Conservation (phyloP, 441 rosid genomes). For the Dalechampia spathulata region DNA sequence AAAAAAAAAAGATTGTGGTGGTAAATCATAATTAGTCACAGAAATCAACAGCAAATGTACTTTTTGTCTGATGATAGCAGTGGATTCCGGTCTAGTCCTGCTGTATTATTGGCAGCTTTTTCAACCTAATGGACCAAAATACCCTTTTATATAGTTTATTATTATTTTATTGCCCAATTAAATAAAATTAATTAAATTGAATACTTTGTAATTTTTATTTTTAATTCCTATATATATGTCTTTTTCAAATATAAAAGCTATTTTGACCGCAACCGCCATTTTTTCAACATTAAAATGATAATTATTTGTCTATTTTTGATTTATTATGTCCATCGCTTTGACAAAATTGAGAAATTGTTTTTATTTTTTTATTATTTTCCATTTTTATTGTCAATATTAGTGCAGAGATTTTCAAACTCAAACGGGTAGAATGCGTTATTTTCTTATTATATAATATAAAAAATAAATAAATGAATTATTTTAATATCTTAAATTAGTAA, state of each 20-base stretch:
- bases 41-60: background rate
- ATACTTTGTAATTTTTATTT: background rate
- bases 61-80: background rate
- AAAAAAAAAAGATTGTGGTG: background rate
- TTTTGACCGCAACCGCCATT: background rate
- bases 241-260: background rate
- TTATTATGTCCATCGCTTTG: background rate
- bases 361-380: background rate
- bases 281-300: background rate
- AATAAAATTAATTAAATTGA: background rate
- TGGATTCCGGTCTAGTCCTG: background rate
- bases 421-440: background rate
- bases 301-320: background rate
- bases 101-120: constrained; percentile 1
- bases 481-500: no score
- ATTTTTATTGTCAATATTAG: background rate
- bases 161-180: background rate
- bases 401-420: background rate
- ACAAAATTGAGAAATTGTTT: background rate
- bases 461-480: no score
- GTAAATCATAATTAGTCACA: background rate
- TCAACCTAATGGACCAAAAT: background rate
- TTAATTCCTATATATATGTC: background rate
- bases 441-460: no score
- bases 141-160: no score